Base-by-base conservation (phyloP, 2,329 filamentous ascomycete species). In the Metarhizium guizhouense region DNA sequence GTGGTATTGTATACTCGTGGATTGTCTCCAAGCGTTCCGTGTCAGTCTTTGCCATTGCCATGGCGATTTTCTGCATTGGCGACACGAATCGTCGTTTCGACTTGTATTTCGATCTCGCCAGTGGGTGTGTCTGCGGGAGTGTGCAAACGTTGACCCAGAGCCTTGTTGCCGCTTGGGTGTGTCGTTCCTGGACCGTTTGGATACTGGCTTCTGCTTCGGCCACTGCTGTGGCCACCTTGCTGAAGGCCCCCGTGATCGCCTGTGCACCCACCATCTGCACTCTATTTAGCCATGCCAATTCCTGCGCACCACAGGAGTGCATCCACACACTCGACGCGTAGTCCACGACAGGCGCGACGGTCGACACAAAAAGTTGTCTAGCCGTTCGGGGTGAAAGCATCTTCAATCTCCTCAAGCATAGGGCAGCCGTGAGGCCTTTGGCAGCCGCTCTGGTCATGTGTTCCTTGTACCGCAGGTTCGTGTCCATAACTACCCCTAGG, bases 401-500 rank as follows among this genome's bases (percentile, higher is more conserved):
- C 36, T 54, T 54, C n/a, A 54, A 38, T 32, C 53, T 54, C 20
- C 34, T 50, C 34, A 43, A 4, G 40, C 40, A 53, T 4, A 2
- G 11, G 40, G 40, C 40, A 38, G 51, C 20, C 20, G 20, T 2
- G 20, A 20, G 20, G 20, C 2, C 2, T 20, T 20, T 20, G 2
- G 20, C 20, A 20, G 2, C 20, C 2, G 20, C 20, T 20, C 20
- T 20, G 2, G 20, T 29, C 49, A 51, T 51, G 51, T 42, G 51
- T 29, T 52, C 32, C 52, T 53, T 29, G 42, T 53, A 53, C 40
- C 40, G 40, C 34, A 53, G 40, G 13, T 52, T 48, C 0, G 29
- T 36, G 29, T 63, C 62, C 42, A 64, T 59, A 45, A 62, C 56
- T 18, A 61, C 57, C 18, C 61, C 55, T 16, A 62, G 59, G 49